phyloP scores from a whole-genome alignment of 768 basidiomycete genomes.

The Cystobasidium tubakii region DNA sequence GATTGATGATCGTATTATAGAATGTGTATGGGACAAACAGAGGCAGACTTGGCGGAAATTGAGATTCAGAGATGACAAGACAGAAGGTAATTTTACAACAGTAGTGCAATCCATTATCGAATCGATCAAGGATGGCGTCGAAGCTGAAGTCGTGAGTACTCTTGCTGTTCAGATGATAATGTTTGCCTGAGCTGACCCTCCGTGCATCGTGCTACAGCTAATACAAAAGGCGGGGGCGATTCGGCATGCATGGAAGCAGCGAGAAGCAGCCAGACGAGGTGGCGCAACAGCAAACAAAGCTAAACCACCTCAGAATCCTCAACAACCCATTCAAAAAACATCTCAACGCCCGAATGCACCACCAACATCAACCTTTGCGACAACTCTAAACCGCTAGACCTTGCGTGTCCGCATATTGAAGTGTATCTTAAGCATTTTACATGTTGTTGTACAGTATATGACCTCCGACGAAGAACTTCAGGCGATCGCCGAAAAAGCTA shows the following conservation, averaged over 20 bases:
- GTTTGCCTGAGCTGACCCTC: background rate
- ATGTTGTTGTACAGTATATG: background rate
- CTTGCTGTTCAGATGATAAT: background rate
- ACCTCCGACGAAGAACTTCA: no score
- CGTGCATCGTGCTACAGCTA: conserved; percentile 15
- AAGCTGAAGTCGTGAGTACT: conserved; percentile 68
- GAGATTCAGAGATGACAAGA: conserved; percentile 91
- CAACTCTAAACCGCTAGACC: background rate
- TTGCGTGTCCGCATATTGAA: background rate
- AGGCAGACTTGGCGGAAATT: conserved; percentile 72
- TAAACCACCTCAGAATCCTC: background rate
- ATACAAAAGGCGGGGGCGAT: conserved; percentile 26
- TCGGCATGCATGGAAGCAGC: conserved; percentile 31
- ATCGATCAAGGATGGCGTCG: conserved; percentile 89
- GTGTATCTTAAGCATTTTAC: background rate
- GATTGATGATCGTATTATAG: conserved; percentile 85
- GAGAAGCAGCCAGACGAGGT: conserved; percentile 24
- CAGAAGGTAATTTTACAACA: conserved; percentile 75
- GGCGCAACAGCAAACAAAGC: background rate
- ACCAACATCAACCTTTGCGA: background rate
- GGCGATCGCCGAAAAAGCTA: no score
- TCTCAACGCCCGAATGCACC: background rate
- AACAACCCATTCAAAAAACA: background rate
- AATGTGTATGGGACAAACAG: conserved; percentile 80
- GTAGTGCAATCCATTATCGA: conserved; percentile 83